phyloP scores from a whole-genome alignment of 495 filamentous ascomycete genomes.

The Jackrogersella minutella region DNA sequence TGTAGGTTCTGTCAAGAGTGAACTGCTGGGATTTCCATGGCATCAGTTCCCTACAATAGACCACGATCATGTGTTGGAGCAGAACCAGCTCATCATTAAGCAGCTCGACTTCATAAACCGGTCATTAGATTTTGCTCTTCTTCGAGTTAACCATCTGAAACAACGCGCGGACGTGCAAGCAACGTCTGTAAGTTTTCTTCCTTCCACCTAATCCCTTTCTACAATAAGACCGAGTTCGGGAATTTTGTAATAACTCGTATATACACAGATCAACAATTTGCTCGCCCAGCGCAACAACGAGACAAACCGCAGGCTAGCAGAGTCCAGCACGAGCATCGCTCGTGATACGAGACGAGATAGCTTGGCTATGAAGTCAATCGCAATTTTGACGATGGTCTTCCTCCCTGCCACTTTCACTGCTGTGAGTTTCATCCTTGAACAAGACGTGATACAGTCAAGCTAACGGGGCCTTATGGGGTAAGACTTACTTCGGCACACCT shows the following conservation, averaged over 20 bases:
- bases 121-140: slow-evolving; percentile 12
- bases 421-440: slow-evolving; percentile 8
- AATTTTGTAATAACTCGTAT: neutral
- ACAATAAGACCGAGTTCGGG: neutral
- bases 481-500: slow-evolving; percentile 28
- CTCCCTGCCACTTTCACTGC: slow-evolving; percentile 52
- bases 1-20: slow-evolving; percentile 6
- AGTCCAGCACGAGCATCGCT: slow-evolving; percentile 24
- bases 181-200: slow-evolving; percentile 9
- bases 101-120: slow-evolving; percentile 18
- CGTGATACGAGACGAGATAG: slow-evolving; percentile 44
- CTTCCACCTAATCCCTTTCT: neutral
- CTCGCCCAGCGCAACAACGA: slow-evolving; percentile 21
- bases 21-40: slow-evolving; percentile 20
- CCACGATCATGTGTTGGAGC: neutral
- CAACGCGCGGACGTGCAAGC: slow-evolving; percentile 20
- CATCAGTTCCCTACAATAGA: neutral
- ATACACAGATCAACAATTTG: slow-evolving; percentile 24
- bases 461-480: neutral
- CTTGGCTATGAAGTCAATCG: slow-evolving; percentile 54
- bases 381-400: slow-evolving; percentile 54
- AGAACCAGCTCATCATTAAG: slow-evolving; percentile 18
- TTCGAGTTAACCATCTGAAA: slow-evolving; percentile 17
- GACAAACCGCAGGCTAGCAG: slow-evolving; percentile 10
- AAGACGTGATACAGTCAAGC: neutral